Conservation (phyloP, 108 stramenopile species). For the Nitzschia palea region DNA sequence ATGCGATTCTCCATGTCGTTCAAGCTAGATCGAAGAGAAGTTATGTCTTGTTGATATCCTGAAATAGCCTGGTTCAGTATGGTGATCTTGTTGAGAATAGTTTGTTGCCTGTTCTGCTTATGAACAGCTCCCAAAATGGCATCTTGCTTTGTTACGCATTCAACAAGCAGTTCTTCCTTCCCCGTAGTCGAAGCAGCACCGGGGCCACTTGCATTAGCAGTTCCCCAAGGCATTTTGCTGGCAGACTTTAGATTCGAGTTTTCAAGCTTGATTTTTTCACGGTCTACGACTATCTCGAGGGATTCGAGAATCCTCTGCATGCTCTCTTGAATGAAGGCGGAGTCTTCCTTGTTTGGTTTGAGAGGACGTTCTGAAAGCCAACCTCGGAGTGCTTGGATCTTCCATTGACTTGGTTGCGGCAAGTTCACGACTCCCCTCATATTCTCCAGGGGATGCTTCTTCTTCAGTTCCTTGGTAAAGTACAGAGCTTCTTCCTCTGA, state of each 20-base stretch:
- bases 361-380: constrained; percentile 35
- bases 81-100: constrained; percentile 30
- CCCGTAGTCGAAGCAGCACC: constrained; percentile 1
- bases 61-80: constrained; percentile 27
- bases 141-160: constrained; percentile 28
- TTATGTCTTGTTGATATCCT: constrained; percentile 29
- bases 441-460: constrained; percentile 32
- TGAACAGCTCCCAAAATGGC: constrained; percentile 26
- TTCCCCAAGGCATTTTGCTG: constrained; percentile 13
- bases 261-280: constrained; percentile 9
- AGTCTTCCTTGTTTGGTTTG: constrained; percentile 26
- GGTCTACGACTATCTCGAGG: constrained; percentile 25
- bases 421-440: constrained; percentile 30
- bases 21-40: constrained; percentile 13
- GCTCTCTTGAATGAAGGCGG: constrained; percentile 6
- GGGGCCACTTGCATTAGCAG: not conserved
- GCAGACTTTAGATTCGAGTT: not conserved
- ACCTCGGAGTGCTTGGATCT: constrained; percentile 26
- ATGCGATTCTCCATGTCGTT: constrained; percentile 35
- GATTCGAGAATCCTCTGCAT: constrained; percentile 17
- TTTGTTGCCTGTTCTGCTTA: constrained; percentile 28
- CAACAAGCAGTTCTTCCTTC: not conserved
- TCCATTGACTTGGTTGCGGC: constrained; percentile 33
- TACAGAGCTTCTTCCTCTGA: constrained; percentile 21
- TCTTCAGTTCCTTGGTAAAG: constrained; percentile 19